phyloP scores from a whole-genome alignment of 495 filamentous ascomycete genomes.

The Chaetomium tenue region DNA sequence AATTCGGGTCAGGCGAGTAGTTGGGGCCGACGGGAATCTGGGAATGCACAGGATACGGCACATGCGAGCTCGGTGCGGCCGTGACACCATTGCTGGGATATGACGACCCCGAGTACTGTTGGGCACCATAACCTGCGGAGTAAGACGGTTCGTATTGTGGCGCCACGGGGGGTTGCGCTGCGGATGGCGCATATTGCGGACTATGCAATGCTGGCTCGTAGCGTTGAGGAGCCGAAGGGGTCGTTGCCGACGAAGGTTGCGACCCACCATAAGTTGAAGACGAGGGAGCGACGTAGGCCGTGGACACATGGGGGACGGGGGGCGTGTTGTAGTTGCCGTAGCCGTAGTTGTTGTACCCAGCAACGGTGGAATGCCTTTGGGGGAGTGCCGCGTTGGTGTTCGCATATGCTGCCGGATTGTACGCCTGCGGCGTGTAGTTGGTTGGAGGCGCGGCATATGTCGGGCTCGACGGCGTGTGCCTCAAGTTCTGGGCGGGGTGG shows the following conservation, averaged over 20 bases:
- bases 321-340: constrained; percentile 43
- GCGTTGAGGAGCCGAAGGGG: constrained; percentile 32
- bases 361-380: constrained; percentile 47
- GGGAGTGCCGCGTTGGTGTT: constrained; percentile 34
- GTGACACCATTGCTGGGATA: constrained; percentile 37
- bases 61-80: constrained; percentile 37
- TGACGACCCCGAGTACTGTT: constrained; percentile 30
- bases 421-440: constrained; percentile 46
- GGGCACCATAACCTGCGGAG: constrained; percentile 24
- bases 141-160: constrained; percentile 35
- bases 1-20: constrained; percentile 46
- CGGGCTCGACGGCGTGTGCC: constrained; percentile 38
- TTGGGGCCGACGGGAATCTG: constrained; percentile 49
- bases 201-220: constrained; percentile 40
- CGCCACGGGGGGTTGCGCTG: constrained; percentile 23
- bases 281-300: constrained; percentile 38
- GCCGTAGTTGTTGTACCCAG: constrained; percentile 39
- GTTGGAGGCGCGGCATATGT: constrained; percentile 33
- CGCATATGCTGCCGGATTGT: constrained; percentile 54
- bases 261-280: constrained; percentile 32
- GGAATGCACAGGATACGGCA: constrained; percentile 47
- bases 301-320: constrained; percentile 34
- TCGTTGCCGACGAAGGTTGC: constrained; percentile 35
- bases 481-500: constrained; percentile 40
- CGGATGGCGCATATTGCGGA: constrained; percentile 35